Evolutionary conservation across 140 eudicot genomes (phyloP), one percentile per base, ranked within the genome.

Genomic region (Stevia rebaudiana): DNA sequence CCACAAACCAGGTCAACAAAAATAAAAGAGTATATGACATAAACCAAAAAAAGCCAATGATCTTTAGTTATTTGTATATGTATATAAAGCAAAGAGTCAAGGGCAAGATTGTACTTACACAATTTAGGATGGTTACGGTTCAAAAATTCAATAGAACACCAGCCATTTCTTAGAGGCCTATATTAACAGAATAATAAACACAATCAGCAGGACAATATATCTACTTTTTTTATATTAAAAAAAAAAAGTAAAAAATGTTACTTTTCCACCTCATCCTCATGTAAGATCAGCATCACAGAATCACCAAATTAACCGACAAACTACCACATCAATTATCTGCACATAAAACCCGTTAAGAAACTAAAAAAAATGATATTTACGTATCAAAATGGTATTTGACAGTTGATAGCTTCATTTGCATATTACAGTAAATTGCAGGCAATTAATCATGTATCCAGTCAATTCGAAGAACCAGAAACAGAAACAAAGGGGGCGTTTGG

Each of bases 111-210:
- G 36, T 48, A 74, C 73, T 76, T 63, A 69, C 76, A 35, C 62
- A 63, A 53, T 21, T 24, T 43, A 69, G 71, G 72, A 33, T 35
- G 71, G 44, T 69, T 24, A 68, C 24, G 63, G 63, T 33, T 61
- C 75, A 44, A 68, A 43, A 68, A 74, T 19, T 42, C 48, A 70
- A 40, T 12, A 75, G 53, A 21, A 54, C 71, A 64, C 79, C 68
- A 72, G 64, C 64, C 59, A 33, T 44, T 31, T 46, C 13, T 44
- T 44, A 49, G 68, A 63, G 79, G 55, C 82, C 79, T 72, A 19
- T 15, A 1, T 24, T 36, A 42, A 22, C 19, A 67, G 47, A 11
- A 68, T 15, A 17, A 76, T 8, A 11, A 67, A 55, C 15, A 30
- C 31, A 5, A 59, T 57, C 25, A 63, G 61, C 24, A 62, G 24